These are phyloP conservation scores for Rhododendron molle DNA, from an alignment of 148 eudicot genomes.

Conservation along the genomic window DNA sequence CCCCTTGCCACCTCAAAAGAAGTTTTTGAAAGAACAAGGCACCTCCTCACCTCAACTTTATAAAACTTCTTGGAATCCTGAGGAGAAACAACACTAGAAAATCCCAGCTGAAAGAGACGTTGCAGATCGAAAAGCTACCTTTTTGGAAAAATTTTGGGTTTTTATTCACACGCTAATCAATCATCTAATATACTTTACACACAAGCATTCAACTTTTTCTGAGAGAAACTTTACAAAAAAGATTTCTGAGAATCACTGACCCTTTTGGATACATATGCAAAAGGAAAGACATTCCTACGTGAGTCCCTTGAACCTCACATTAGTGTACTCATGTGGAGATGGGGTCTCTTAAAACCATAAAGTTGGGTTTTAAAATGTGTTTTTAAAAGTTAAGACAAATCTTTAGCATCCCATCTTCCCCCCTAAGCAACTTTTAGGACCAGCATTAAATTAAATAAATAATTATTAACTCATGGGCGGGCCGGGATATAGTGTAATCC, in stretches of 20 bases:
- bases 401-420: conserved; percentile 6
- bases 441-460: background rate
- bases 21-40: conserved; percentile 25
- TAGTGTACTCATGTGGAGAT: conserved; percentile 4
- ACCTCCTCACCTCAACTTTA: conserved; percentile 16
- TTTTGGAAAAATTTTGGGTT: conserved; percentile 25
- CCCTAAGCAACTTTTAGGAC: background rate
- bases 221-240: conserved; percentile 9
- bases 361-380: conserved; percentile 15
- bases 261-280: conserved; percentile 31
- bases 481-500: background rate
- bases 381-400: conserved; percentile 29
- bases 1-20: conserved; percentile 13
- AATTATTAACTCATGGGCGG: background rate
- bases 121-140: conserved; percentile 35
- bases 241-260: conserved; percentile 19
- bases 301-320: conserved; percentile 25
- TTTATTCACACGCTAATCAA: conserved; percentile 20
- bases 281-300: conserved; percentile 22
- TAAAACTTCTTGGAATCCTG: conserved; percentile 21
- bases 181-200: conserved; percentile 39
- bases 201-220: conserved; percentile 51
- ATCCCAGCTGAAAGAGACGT: background rate
- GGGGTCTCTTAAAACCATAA: conserved; percentile 16
- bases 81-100: conserved; percentile 20